Conservation (phyloP, 306 rosid species). For the Cicer judaicum region DNA sequence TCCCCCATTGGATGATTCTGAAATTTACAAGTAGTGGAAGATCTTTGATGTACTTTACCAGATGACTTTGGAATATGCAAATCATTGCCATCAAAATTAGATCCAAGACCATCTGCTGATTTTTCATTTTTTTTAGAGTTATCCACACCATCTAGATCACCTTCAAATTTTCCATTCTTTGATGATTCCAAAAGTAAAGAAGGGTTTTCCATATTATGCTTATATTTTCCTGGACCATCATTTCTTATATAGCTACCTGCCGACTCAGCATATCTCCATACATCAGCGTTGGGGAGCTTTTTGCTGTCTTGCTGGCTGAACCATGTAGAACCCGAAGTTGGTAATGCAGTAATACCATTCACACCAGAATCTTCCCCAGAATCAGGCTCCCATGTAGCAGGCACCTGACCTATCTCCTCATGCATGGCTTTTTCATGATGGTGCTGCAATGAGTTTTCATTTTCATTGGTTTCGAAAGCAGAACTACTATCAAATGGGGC, state of each 20-base stretch:
- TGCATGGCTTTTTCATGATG: constrained; percentile 56
- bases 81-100: constrained; percentile 68
- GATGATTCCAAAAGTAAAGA: constrained; percentile 68
- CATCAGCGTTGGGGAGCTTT: constrained; percentile 57
- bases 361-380: constrained; percentile 61
- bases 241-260: constrained; percentile 60
- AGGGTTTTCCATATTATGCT: constrained; percentile 60
- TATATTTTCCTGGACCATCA: constrained; percentile 61
- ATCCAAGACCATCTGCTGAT: constrained; percentile 50
- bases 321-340: constrained; percentile 62
- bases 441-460: constrained; percentile 51
- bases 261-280: constrained; percentile 73
- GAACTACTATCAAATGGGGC: constrained; percentile 56
- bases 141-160: constrained; percentile 55
- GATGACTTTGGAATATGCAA: constrained; percentile 58
- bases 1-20: constrained; percentile 97
- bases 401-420: constrained; percentile 59
- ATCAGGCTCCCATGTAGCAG: constrained; percentile 60
- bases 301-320: constrained; percentile 61
- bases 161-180: constrained; percentile 62
- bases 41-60: constrained; percentile 62
- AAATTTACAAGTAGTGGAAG: constrained; percentile 66
- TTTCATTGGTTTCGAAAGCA: constrained; percentile 63
- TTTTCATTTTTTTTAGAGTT: constrained; percentile 52
- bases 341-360: constrained; percentile 50